Percentiles rank a stretch among this genome's conserved stretches.
Conservation (phyloP, 306 rosid genomes). For the Prunus fruticosa region DNA sequence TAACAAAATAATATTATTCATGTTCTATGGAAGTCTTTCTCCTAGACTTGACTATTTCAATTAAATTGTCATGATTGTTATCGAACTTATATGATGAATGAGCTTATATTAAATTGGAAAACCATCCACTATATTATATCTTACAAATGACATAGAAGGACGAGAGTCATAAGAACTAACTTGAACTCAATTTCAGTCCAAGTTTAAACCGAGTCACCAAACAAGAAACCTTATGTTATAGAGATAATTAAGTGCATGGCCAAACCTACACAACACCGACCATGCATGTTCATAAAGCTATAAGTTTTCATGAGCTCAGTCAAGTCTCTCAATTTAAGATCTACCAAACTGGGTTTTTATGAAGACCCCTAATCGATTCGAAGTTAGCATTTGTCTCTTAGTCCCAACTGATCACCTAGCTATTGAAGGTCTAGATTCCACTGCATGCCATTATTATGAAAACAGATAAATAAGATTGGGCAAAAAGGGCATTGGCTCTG, state of each 20-base stretch:
- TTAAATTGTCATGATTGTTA: too few species aligned
- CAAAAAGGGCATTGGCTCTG: constrained; percentile 6
- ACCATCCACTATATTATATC: too few species aligned
- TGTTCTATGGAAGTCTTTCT: too few species aligned
- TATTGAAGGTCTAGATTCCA: neutral
- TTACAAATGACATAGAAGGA: too few species aligned
- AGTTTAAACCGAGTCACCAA: neutral
- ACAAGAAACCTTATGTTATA: neutral
- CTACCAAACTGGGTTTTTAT: neutral
- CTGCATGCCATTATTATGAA: neutral
- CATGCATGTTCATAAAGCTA: neutral
- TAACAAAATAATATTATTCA: too few species aligned
- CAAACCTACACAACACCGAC: neutral
- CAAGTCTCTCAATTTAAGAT: neutral
- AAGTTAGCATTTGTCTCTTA: neutral
- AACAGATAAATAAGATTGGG: neutral
- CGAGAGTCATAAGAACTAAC: too few species aligned
- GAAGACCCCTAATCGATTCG: neutral
- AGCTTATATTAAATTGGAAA: too few species aligned
- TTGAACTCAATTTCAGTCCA: too few species aligned
- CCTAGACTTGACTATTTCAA: too few species aligned
- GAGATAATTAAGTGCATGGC: neutral
- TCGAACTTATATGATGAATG: too few species aligned
- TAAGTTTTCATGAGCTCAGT: neutral
- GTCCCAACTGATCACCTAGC: neutral